Evolutionary conservation across 2,329 filamentous ascomycete genomes (phyloP).

Genomic region (Phaeoacremonium minimum): DNA sequence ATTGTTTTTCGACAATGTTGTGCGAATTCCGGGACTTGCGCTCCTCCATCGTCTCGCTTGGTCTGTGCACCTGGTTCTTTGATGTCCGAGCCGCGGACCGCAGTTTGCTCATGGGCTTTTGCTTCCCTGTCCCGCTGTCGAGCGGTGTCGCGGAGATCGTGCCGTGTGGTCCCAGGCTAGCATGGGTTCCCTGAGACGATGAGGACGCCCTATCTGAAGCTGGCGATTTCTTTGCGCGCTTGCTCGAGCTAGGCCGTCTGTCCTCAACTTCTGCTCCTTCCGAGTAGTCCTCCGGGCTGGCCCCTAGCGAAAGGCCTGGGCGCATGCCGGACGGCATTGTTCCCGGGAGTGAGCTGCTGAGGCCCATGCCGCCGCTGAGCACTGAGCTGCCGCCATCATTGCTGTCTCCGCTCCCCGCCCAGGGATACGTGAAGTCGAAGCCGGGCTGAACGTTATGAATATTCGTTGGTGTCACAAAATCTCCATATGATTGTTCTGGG

Average conservation of each 20-base stretch:
- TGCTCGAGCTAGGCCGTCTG: too few species aligned
- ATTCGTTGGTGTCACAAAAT: not conserved
- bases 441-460: not conserved
- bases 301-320: not conserved
- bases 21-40: conserved; percentile 23
- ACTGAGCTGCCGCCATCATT: not conserved
- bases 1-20: conserved; percentile 27
- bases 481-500: not conserved
- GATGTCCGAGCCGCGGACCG: conserved; percentile 22
- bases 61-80: conserved; percentile 19
- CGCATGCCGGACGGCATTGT: not conserved
- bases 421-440: not conserved
- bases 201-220: too few species aligned
- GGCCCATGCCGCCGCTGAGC: not conserved
- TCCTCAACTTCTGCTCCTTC: too few species aligned
- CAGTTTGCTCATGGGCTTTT: conserved; percentile 10
- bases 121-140: not conserved
- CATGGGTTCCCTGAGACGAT: too few species aligned
- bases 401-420: not conserved
- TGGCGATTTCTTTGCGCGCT: not conserved
- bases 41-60: conserved; percentile 19
- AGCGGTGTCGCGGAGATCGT: not conserved
- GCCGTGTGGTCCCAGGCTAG: not conserved
- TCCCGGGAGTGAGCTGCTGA: not conserved
- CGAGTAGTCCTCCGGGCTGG: not conserved